Evolutionary conservation across 2,329 filamentous ascomycete species (phyloP).

Genomic region (Pseudogymnoascus sp.): DNA sequence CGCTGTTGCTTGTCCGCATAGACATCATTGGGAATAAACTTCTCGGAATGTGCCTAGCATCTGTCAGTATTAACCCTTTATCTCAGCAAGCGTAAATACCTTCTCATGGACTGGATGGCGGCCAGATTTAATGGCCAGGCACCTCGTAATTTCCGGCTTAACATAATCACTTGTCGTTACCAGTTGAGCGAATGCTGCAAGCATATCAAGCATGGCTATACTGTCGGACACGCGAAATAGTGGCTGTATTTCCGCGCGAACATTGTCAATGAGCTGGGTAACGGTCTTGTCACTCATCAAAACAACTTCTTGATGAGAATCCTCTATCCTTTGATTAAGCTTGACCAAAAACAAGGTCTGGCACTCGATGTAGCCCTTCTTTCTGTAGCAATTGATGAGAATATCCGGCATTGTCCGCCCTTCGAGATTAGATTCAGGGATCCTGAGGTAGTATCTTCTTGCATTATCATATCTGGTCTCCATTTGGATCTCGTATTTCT

Average conservation of each 20-base stretch:
- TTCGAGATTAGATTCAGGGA: conserved; percentile 56
- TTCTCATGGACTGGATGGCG: conserved; percentile 64
- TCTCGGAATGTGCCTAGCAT: conserved; percentile 49
- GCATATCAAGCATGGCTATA: conserved; percentile 80
- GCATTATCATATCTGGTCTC: conserved; percentile 68
- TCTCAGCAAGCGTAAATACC: conserved; percentile 31
- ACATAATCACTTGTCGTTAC: conserved; percentile 59
- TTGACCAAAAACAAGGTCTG: conserved; percentile 81
- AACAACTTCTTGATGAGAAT: conserved; percentile 77
- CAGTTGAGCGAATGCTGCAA: conserved; percentile 67
- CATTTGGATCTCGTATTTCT: conserved; percentile 45
- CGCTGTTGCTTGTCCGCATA: conserved; percentile 73
- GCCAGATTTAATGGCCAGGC: conserved; percentile 56
- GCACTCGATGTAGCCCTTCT: conserved; percentile 73
- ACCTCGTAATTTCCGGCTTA: conserved; percentile 54
- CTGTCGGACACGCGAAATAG: conserved; percentile 83
- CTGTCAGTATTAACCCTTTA: not conserved
- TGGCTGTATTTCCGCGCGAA: conserved; percentile 61
- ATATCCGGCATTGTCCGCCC: conserved; percentile 51
- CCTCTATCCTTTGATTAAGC: conserved; percentile 65
- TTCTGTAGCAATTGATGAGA: conserved; percentile 70
- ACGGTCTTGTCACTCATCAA: conserved; percentile 73
- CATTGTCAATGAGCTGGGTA: conserved; percentile 59
- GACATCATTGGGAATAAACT: conserved; percentile 82
- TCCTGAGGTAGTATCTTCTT: conserved; percentile 71